Evolutionary conservation across 805 yeast genomes (phyloP), one percentile per base, ranked within the genome.

Genomic region (Hemisphaericaspora nanyangensis): DNA sequence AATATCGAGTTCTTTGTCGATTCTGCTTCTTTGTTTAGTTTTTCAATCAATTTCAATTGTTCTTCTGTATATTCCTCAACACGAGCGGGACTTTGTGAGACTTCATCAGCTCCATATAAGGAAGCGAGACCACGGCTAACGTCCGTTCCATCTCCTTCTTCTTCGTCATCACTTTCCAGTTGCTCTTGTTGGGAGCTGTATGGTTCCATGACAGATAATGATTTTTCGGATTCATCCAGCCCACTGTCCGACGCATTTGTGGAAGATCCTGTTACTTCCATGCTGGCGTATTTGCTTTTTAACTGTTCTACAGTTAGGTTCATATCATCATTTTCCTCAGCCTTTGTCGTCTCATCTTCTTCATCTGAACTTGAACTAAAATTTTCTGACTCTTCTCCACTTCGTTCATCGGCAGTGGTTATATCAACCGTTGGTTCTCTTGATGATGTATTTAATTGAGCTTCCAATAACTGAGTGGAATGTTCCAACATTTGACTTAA

Each of bases 401-500:
- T 61, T 6, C 42, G 47, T 10, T 43, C 51, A 17, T 43, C 52
- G 12, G 37, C 35, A 19, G 54, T 57, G 15, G 46, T 52, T 12
- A 40, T 39, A 17, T 48, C 53, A 15, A 60, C 65, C 6, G 67
- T 58, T 11, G 44, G 46, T 27, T 55, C 63, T 26, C 56, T 41
- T 6, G 58, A 48, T 12, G 65, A 51, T 37, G 71, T 70, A 22
- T 76, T 78, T 40, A 85, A 59, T 47, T 91, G 95, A 1, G 95
- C 95, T 45, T 89, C 96, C 20, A 91, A 68, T 26, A 91, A 72
- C 55, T 86, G 90, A 0, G 96, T 87, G 17, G 96, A 87, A 53
- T 90, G 93, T 53, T 90, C 95, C 41, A 91, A 67, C 72, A 91
- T 90, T 54, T 87, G 83, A 40, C 87, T 80, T 40, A 91, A 69